Evolutionary conservation across 2,329 filamentous ascomycete species (phyloP), one percentile per base, ranked within the genome.

Genomic region (Salinomyces thailandicus): DNA sequence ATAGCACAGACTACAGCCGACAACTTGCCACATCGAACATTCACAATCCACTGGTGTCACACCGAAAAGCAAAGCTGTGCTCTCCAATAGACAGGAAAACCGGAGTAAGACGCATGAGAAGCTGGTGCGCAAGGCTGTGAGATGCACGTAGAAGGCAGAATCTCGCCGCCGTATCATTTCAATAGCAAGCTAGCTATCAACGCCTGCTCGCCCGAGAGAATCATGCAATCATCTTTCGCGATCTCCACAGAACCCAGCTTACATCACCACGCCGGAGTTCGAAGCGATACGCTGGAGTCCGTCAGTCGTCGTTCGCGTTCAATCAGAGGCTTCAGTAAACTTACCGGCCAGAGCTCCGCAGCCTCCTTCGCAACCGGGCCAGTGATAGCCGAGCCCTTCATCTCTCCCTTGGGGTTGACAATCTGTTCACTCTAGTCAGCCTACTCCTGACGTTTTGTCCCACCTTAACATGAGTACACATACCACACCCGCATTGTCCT

Each of bases 201-300:
- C 27, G 27, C 27, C 27, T 30, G 27, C 27, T 30, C 27, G 27
- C 27, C 27, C 11, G 27, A 30, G 22, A n/a, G 22, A 26, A 26
- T 26, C 22, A 30, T 30, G 27, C 27, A 30, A 13, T n/a, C 27
- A 30, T 30, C 11, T 8, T 12, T n/a, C 27, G 11, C n/a, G 20
- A 9, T 33, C 14, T 17, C 31, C 31, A 33, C 6, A 12, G 19
- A 6, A 33, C 9, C 9, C 14, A 33, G 9, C 31, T 33, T 85
- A 98, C 91, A 98, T 98, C 68, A 98, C 91, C 64, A 98, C 91
- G 80, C 91, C 91, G 47, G 89, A 94, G 84, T 98, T 98, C 78
- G 80, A 86, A 69, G 91, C 91, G 72, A 96, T 96, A 95, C 89
- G 89, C 82, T 89, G 53, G 18, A 33, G n/a, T n/a, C n/a, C n/a